Percentiles rank a stretch among this genome's conserved stretches.
Conservation (phyloP, 225 moss, liverwort and hornwort genomes). For the Physcomitrium patens region DNA sequence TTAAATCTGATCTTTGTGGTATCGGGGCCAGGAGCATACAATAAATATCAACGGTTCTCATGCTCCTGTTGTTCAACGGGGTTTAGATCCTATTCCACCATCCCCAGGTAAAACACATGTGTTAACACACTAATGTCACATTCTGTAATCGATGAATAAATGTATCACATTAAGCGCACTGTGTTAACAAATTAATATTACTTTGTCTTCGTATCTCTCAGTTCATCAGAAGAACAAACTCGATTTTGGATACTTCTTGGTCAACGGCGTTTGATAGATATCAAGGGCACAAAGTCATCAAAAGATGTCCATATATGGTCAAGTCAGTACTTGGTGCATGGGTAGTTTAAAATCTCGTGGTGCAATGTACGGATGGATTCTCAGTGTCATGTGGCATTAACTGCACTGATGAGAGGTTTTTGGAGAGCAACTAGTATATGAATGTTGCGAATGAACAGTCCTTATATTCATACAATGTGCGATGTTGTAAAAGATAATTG, state of each 20-base stretch:
- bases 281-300: background rate
- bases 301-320: slow-evolving; percentile 4
- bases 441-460: background rate
- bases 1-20: slow-evolving; percentile 23
- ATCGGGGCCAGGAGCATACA: slow-evolving; percentile 51
- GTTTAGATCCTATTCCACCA: slow-evolving; percentile 42
- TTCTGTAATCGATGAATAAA: too few species aligned
- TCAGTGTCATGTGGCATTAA: slow-evolving; percentile 1
- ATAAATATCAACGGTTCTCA: slow-evolving; percentile 55
- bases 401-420: background rate
- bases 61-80: slow-evolving; percentile 52
- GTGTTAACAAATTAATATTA: too few species aligned
- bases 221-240: background rate
- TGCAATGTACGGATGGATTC: slow-evolving; percentile 7
- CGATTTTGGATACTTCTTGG: background rate
- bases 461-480: background rate
- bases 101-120: slow-evolving; percentile 42
- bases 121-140: too few species aligned
- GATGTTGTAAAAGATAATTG: background rate
- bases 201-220: too few species aligned
- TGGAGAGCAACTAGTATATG: background rate
- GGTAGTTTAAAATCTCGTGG: too few species aligned
- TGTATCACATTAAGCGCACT: too few species aligned
- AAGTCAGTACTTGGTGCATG: too few species aligned
- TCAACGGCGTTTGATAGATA: background rate